Conservation (phyloP, 345 rosid genomes). For the Excoecaria agallocha region DNA sequence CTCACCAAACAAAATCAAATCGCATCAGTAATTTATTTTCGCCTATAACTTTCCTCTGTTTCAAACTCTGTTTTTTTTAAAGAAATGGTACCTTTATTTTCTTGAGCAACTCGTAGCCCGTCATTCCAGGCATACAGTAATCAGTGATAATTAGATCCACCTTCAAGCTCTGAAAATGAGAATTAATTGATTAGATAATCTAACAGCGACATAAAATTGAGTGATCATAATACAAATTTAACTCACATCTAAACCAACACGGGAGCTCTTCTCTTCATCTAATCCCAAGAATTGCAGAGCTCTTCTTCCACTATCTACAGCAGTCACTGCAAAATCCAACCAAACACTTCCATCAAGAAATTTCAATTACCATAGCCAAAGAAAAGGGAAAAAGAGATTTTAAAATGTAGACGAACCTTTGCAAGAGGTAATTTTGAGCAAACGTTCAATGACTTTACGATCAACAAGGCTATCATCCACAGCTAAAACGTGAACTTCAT, state of each 20-base stretch:
- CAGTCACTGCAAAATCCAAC: slow-evolving; percentile 56
- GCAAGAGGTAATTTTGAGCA: slow-evolving; percentile 72
- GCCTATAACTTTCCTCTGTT: too few species aligned
- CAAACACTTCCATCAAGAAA: slow-evolving; percentile 7
- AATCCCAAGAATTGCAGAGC: slow-evolving; percentile 84
- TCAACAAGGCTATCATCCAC: slow-evolving; percentile 90
- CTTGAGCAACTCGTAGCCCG: slow-evolving; percentile 93
- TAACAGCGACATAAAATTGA: background rate
- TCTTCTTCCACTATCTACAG: slow-evolving; percentile 80
- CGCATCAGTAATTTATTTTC: too few species aligned
- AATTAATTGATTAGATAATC: background rate
- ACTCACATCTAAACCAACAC: slow-evolving; percentile 46
- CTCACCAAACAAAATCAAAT: background rate
- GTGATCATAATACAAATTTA: too few species aligned
- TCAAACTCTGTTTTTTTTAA: background rate
- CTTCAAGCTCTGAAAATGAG: slow-evolving; percentile 52
- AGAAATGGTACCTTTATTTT: slow-evolving; percentile 64
- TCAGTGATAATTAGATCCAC: slow-evolving; percentile 94
- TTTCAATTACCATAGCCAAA: background rate
- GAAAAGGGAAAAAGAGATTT: background rate
- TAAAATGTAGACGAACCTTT: slow-evolving; percentile 47
- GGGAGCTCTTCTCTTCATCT: slow-evolving; percentile 50
- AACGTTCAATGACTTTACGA: slow-evolving; percentile 78
- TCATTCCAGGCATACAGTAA: slow-evolving; percentile 99
- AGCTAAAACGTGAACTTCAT: slow-evolving; percentile 74